Base-by-base conservation (phyloP, 169 alveolate genomes). In the Theileria parva region DNA sequence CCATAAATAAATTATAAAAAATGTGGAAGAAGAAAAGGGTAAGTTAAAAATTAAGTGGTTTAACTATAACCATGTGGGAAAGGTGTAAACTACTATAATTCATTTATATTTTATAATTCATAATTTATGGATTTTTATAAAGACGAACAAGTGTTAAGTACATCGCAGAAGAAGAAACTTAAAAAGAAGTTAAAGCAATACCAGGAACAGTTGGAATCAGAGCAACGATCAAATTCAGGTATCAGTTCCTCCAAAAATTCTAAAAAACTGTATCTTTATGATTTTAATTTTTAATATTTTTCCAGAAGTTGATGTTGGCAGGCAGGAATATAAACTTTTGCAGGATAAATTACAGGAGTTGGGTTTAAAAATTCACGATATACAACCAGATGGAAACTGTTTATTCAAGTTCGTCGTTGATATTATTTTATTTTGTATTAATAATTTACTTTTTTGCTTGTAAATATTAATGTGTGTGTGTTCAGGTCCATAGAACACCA, bases 381-480 rank as follows among this genome's bases (percentile, higher is more conserved):
- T 84, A 21, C 81, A 25, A 8, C 86, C 86, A 0, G 90, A 84
- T 66, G 90, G 90, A n/a, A 84, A 84, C 57, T 84, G 90, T 57
- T 65, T 84, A 27, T 84, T 77, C 79, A 76, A 80, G 90, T 84
- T 23, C 0, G 60, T 27, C 11, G 15, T n/a, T 25, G 27, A 44
- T 44, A 44, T 44, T 44, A 15, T 44, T 44, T 44, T 44, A 44
- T 4, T 8, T 44, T 44, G 53, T 44, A 44, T 44, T 66, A 4
- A 44, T 44, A 44, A 44, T 44, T 44, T 4, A 44, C 8, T 44
- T 44, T 44, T 44, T 44, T 4, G 12, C 53, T 44, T 11, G 8
- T 44, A 44, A 44, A 44, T 44, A 44, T 13, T 44, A 44, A 44
- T 44, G 53, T 44, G 53, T 44, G 53, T 53, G 25, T 63, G 34